Base-by-base conservation (phyloP, 345 rosid genomes). In the Brassica cretica region DNA sequence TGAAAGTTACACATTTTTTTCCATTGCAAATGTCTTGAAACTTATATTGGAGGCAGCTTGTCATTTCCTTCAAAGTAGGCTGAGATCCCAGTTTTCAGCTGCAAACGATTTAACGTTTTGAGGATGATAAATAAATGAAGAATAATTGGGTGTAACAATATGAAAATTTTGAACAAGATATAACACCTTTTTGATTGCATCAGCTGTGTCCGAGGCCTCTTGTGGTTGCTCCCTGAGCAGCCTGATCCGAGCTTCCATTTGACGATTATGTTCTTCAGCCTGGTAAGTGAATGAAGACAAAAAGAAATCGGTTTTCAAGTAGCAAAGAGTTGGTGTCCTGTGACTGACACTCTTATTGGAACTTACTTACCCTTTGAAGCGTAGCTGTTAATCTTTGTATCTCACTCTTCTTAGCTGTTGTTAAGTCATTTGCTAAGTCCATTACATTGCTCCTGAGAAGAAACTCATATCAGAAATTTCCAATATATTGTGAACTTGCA, bases 191-290 rank as follows among this genome's bases (percentile, higher is more conserved):
- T 82, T 78, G 66, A 84, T 33, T 61, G 74, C 84, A 63, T 81
- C 82, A 27, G 74, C 21, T 46, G 81, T 51, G 70, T 74, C 84
- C 27, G 85, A 65, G 75, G 51, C 64, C 61, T 87, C 85, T 72
- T 81, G 81, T 46, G 51, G 78, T 70, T 73, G 80, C 60, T 86
- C 79, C 80, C 75, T 82, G 58, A 90, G 90, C 70, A 65, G 82
- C 51, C 72, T 82, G 29, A 88, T 68, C n/a, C 78, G 90, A 60
- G 82, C 73, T 81, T 79, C 82, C 68, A 68, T 71, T 24, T 68
- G 83, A 18, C 69, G 82, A 76, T 85, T 91, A 51, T 84, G 81
- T 64, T 89, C 87, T 89, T 91, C 91, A 39, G 85, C 93, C 97
- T 90, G 41, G 16, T 33, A 68, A 65, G 61, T 11, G 2, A 21